These are phyloP conservation scores for Cinnamomum chago DNA, from an alignment of 164 flowering plant genomes.

Conservation along the genomic window DNA sequence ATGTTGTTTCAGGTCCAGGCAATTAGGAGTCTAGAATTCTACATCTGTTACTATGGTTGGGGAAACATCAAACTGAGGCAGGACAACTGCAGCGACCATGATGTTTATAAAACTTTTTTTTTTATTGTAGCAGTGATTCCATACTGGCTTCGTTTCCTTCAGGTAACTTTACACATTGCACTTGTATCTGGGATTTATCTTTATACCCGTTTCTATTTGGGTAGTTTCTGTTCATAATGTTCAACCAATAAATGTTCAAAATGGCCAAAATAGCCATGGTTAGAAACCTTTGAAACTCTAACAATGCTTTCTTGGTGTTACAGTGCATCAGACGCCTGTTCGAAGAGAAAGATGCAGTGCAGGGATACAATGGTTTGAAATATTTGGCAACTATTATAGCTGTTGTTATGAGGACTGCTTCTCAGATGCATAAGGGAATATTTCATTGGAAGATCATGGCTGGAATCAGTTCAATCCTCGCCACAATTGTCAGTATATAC, in stretches of 20 bases:
- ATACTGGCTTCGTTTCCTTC: constrained; percentile 28
- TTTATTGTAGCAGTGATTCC: constrained; percentile 11
- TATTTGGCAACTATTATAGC: constrained; percentile 64
- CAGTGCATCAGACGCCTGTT: constrained; percentile 66
- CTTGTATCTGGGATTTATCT: not conserved
- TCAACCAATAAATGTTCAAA: no score
- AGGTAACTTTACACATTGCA: constrained; percentile 12
- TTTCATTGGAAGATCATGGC: constrained; percentile 49
- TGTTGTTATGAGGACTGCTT: constrained; percentile 55
- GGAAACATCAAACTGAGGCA: not conserved
- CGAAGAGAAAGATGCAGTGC: constrained; percentile 58
- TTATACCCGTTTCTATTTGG: not conserved
- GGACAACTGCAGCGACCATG: not conserved
- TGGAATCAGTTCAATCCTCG: constrained; percentile 42
- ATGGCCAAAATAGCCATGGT: no score
- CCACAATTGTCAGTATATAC: constrained; percentile 48
- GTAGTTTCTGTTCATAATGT: no score
- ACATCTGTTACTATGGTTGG: constrained; percentile 56
- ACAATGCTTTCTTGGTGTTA: constrained; percentile 4
- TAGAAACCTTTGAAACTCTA: no score
- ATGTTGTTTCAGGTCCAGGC: constrained; percentile 58
- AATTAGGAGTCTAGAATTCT: constrained; percentile 59
- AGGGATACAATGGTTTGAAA: constrained; percentile 60
- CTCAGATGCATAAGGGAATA: constrained; percentile 25
- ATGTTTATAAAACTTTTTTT: not conserved